phyloP scores from a whole-genome alignment of 2,329 filamentous ascomycete genomes.

The Chaetomium globosum region DNA sequence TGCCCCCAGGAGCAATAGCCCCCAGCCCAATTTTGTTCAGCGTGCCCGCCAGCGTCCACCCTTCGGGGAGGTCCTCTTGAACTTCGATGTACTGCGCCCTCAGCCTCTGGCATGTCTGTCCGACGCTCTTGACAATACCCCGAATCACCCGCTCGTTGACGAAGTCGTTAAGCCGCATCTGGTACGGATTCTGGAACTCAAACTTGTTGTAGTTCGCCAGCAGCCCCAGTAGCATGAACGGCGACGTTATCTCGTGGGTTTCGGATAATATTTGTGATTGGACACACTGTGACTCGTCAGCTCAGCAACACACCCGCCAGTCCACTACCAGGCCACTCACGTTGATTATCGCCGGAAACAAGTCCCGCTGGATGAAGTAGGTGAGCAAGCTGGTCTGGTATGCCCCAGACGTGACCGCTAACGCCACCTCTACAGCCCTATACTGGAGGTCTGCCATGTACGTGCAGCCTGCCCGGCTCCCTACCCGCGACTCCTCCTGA shows the following conservation, averaged over 20 bases:
- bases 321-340: constrained; percentile 49
- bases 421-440: constrained; percentile 77
- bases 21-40: constrained; percentile 84
- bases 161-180: constrained; percentile 88
- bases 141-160: constrained; percentile 87
- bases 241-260: constrained; percentile 65
- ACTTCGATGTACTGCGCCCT: constrained; percentile 79
- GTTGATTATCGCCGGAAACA: constrained; percentile 95
- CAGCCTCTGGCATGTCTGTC: constrained; percentile 67
- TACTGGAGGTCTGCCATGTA: constrained; percentile 66
- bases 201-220: constrained; percentile 99
- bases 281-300: constrained; percentile 58
- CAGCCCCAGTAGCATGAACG: constrained; percentile 81
- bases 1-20: constrained; percentile 69
- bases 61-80: constrained; percentile 86
- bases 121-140: constrained; percentile 77
- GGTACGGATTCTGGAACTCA: constrained; percentile 95
- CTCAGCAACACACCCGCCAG: background rate
- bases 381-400: constrained; percentile 93
- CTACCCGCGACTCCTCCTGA: constrained; percentile 18
- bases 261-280: constrained; percentile 68
- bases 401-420: constrained; percentile 86
- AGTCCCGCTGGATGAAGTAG: constrained; percentile 90
- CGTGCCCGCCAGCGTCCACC: constrained; percentile 81
- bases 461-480: constrained; percentile 24